Conservation (phyloP, 1,284 basidiomycete genomes). For the Sporisorium graminicola region DNA sequence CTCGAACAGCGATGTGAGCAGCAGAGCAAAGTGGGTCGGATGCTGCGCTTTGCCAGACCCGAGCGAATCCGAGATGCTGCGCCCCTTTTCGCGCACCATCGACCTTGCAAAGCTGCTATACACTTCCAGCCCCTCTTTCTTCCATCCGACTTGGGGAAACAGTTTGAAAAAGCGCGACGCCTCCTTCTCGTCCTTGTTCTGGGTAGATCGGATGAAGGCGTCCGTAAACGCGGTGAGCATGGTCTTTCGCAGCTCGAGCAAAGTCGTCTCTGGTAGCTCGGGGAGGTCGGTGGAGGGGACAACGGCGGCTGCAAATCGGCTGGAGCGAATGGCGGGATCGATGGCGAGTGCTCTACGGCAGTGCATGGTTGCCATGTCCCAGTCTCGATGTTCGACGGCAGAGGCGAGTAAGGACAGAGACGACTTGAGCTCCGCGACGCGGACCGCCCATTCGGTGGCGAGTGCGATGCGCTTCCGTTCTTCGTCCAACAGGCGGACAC, state of each 20-base stretch:
- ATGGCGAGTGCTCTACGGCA: slow-evolving; percentile 90
- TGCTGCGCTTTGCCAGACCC: slow-evolving; percentile 46
- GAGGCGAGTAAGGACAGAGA: slow-evolving; percentile 81
- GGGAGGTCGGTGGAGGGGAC: slow-evolving; percentile 91
- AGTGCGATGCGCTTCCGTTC: slow-evolving; percentile 89
- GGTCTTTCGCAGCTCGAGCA: slow-evolving; percentile 80
- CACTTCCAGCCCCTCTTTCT: slow-evolving; percentile 87
- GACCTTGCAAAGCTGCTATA: slow-evolving; percentile 94
- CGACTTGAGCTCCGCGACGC: slow-evolving; percentile 91
- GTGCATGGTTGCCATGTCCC: slow-evolving; percentile 92
- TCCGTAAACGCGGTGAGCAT: slow-evolving; percentile 83
- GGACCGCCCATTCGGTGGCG: slow-evolving; percentile 84
- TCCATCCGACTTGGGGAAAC: slow-evolving; percentile 88
- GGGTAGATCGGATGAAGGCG: slow-evolving; percentile 83
- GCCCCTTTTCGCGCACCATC: slow-evolving; percentile 75
- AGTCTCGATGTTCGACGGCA: slow-evolving; percentile 87
- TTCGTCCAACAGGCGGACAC: slow-evolving; percentile 86
- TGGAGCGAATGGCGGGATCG: slow-evolving; percentile 81
- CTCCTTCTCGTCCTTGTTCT: slow-evolving; percentile 77
- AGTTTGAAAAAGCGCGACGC: slow-evolving; percentile 96
- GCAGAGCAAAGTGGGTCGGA: slow-evolving; percentile 51
- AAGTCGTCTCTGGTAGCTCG: slow-evolving; percentile 84
- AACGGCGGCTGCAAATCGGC: slow-evolving; percentile 85
- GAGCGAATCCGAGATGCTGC: slow-evolving; percentile 44
- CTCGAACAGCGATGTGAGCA: slow-evolving; percentile 86